These are phyloP conservation scores for Oryza glumipatula DNA, from an alignment of 176 grass and related monocot genomes.

Conservation along the genomic window DNA sequence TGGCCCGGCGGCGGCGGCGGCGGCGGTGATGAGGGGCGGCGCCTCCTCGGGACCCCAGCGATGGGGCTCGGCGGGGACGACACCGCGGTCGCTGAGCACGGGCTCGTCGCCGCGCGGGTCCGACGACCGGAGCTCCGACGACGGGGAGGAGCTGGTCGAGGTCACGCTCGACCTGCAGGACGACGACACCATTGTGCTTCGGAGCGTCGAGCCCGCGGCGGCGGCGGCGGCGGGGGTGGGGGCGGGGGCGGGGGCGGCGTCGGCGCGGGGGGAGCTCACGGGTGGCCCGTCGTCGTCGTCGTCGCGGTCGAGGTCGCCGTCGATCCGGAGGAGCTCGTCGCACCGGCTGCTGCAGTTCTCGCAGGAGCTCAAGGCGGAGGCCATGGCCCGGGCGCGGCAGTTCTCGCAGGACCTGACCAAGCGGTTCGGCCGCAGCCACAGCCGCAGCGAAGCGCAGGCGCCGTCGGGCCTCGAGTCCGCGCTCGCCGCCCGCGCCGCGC, in stretches of 20 bases:
- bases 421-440: constrained; percentile 62
- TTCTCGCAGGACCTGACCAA: constrained; percentile 81
- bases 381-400: constrained; percentile 62
- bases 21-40: constrained; percentile 46
- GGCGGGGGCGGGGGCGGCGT: constrained; percentile 4
- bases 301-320: constrained; percentile 69
- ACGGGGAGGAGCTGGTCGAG: constrained; percentile 97
- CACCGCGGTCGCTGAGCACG: constrained; percentile 58
- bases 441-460: constrained; percentile 30
- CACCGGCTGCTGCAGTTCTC: constrained; percentile 89
- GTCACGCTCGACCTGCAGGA: constrained; percentile 96
- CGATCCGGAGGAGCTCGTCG: constrained; percentile 77
- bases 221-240: not conserved
- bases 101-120: constrained; percentile 73
- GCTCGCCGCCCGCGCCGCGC: constrained; percentile 67
- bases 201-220: constrained; percentile 85
- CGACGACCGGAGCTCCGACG: constrained; percentile 50
- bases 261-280: constrained; percentile 26
- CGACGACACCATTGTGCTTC: constrained; percentile 92
- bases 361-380: constrained; percentile 82
- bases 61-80: constrained; percentile 64
- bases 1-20: not conserved
- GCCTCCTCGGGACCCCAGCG: constrained; percentile 34
- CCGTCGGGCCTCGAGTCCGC: constrained; percentile 70
- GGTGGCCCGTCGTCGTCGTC: constrained; percentile 38